Conservation (phyloP, 2,329 filamentous ascomycete species). For the Apiospora aurea region DNA sequence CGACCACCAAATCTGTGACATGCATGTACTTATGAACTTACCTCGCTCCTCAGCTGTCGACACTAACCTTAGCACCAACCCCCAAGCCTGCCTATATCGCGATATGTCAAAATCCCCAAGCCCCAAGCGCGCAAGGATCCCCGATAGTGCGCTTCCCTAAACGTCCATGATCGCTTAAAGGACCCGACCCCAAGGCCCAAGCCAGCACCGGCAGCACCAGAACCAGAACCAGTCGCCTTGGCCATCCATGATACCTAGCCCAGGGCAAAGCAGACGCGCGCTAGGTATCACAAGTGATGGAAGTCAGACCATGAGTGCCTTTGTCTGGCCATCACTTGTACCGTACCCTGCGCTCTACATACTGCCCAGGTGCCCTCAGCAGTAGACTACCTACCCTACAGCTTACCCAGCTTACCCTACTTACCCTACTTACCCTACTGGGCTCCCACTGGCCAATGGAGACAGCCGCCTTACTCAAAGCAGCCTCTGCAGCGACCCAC, state of each 20-base stretch:
- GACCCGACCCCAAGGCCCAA: neutral
- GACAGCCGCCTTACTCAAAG: neutral
- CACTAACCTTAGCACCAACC: neutral
- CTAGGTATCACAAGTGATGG: neutral
- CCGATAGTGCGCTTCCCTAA: neutral
- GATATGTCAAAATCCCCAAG: neutral
- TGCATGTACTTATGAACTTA: neutral
- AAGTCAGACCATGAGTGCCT: no score
- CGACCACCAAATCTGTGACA: neutral
- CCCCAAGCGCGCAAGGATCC: neutral
- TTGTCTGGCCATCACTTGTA: no score
- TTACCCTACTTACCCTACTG: neutral
- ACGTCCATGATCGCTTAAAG: neutral
- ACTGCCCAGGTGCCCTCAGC: neutral
- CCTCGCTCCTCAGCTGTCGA: neutral
- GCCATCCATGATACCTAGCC: neutral
- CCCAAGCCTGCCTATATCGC: neutral
- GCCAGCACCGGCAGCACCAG: neutral
- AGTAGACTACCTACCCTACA: neutral
- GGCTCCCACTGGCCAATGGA: neutral
- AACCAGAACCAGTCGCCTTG: neutral
- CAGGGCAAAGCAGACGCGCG: neutral
- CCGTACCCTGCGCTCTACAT: neutral
- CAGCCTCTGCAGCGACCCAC: constrained; percentile 16
- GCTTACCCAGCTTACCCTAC: neutral